Evolutionary conservation across 2,329 filamentous ascomycete species (phyloP).

Genomic region (Lecanicillium sp.): DNA sequence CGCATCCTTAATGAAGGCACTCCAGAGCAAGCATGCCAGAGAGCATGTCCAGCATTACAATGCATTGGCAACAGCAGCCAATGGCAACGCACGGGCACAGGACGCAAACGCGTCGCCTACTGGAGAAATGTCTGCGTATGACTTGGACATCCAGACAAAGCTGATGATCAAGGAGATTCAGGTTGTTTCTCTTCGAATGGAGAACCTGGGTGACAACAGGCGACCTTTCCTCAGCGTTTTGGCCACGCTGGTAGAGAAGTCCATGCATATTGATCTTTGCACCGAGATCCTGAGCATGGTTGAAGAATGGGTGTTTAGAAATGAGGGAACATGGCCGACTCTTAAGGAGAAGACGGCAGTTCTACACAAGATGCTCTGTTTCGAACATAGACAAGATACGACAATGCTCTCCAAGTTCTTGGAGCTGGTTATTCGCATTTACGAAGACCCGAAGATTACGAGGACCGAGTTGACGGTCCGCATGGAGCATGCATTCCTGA

Average conservation of each 20-base stretch:
- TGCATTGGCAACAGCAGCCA: slow-evolving; percentile 44
- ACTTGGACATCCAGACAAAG: slow-evolving; percentile 81
- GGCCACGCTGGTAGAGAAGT: slow-evolving; percentile 92
- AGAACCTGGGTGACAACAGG: slow-evolving; percentile 80
- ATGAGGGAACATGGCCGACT: slow-evolving; percentile 90
- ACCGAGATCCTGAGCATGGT: slow-evolving; percentile 92
- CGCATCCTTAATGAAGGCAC: slow-evolving; percentile 78
- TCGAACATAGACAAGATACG: slow-evolving; percentile 76
- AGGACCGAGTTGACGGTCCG: slow-evolving; percentile 92
- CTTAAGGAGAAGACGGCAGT: slow-evolving; percentile 98
- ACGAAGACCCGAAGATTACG: slow-evolving; percentile 94
- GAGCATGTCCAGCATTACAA: slow-evolving; percentile 81
- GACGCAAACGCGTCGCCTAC: slow-evolving; percentile 43
- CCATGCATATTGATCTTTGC: slow-evolving; percentile 77
- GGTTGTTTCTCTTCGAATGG: slow-evolving; percentile 85
- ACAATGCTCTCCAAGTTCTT: slow-evolving; percentile 89
- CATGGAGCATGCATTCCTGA: slow-evolving; percentile 96
- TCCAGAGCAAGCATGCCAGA: slow-evolving; percentile 85
- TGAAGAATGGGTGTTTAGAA: slow-evolving; percentile 92
- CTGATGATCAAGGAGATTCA: slow-evolving; percentile 95
- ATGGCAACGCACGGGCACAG: slow-evolving; percentile 34
- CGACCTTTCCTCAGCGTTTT: slow-evolving; percentile 92
- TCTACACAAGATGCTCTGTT: slow-evolving; percentile 96
- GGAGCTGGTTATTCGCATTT: slow-evolving; percentile 93
- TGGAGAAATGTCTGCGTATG: slow-evolving; percentile 60